A percentile compares a stretch with the other conserved stretches of the same genome.
Evolutionary conservation across 805 yeast genomes (phyloP).

Genomic region (Saturnispora diversa): DNA sequence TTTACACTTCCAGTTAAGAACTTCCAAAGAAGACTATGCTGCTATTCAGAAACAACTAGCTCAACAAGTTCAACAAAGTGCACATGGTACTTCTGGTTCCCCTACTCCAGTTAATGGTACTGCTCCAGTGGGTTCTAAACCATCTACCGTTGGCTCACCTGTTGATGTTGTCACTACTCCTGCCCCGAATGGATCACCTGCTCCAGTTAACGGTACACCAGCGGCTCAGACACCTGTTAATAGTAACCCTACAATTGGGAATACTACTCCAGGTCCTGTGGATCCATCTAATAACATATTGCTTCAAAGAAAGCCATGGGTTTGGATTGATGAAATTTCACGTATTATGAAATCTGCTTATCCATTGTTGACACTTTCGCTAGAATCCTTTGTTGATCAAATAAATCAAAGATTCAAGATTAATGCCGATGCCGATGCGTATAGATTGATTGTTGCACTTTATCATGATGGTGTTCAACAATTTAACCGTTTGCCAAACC

Average conservation of each 20-base stretch:
- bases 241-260: background rate
- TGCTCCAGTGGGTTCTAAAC: background rate
- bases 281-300: conserved; percentile 10
- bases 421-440: conserved; percentile 92
- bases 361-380: conserved; percentile 83
- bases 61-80: conserved; percentile 12
- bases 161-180: conserved; percentile 2
- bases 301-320: conserved; percentile 70
- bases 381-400: conserved; percentile 94
- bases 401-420: conserved; percentile 89
- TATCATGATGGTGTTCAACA: conserved; percentile 91
- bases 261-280: conserved; percentile 6
- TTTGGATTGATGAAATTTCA: conserved; percentile 84
- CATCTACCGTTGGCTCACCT: conserved; percentile 1
- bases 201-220: conserved; percentile 3
- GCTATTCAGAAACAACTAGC: conserved; percentile 72
- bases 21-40: conserved; percentile 89
- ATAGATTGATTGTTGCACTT: conserved; percentile 84
- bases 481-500: conserved; percentile 76
- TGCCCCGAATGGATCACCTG: conserved; percentile 8
- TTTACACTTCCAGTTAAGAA: conserved; percentile 87
- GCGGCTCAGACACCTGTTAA: conserved; percentile 1
- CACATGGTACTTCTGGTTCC: conserved; percentile 3
- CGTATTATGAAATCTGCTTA: conserved; percentile 94
- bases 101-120: background rate